These are phyloP conservation scores for Gypsophila paniculata DNA, from an alignment of 179 eudicot species.

Conservation along the genomic window DNA sequence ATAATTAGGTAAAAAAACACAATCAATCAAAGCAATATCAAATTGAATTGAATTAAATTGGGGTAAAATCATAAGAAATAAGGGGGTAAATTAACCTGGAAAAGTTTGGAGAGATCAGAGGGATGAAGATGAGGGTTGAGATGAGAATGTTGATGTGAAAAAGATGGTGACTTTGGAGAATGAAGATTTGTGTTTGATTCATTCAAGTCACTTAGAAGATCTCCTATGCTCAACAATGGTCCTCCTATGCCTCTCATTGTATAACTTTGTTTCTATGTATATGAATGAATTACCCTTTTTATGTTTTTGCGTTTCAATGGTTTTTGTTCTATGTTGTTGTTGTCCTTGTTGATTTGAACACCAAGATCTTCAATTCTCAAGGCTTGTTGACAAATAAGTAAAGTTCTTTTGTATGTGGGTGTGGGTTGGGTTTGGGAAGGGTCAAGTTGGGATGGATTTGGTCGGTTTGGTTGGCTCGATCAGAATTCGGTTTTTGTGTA, in stretches of 20 bases:
- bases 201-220: slow-evolving; percentile 65
- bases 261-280: not conserved
- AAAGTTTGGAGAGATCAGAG: slow-evolving; percentile 49
- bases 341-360: too few species aligned
- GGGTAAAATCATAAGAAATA: not conserved
- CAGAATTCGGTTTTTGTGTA: too few species aligned
- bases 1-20: not conserved
- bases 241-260: slow-evolving; percentile 73
- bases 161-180: slow-evolving; percentile 21
- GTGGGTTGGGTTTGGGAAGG: too few species aligned
- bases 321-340: too few species aligned
- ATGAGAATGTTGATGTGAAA: slow-evolving; percentile 16
- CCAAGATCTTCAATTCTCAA: too few species aligned
- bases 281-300: too few species aligned
- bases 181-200: slow-evolving; percentile 33
- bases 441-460: too few species aligned
- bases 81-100: slow-evolving; percentile 42
- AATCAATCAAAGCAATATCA: too few species aligned
- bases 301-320: not conserved
- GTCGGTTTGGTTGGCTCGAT: too few species aligned
- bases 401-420: too few species aligned
- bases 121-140: slow-evolving; percentile 32
- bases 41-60: not conserved
- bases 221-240: slow-evolving; percentile 68
- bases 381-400: too few species aligned